Evolutionary conservation across 805 yeast species (phyloP).

Genomic region (Candida andamanensis): DNA sequence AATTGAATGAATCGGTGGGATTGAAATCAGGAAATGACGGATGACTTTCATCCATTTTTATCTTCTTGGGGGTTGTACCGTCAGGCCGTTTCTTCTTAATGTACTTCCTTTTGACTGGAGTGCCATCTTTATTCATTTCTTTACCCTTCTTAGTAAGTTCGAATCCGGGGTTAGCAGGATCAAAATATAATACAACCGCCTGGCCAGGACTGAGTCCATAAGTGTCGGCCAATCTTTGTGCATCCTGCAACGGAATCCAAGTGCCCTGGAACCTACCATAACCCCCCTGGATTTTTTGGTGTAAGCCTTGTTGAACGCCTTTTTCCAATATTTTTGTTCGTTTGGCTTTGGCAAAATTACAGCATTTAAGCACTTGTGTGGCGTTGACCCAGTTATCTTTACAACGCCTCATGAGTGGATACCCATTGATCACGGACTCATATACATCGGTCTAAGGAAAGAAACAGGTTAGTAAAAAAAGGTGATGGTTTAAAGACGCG

Average conservation of each 20-base stretch:
- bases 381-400: conserved; percentile 96
- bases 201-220: conserved; percentile 35
- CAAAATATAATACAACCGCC: conserved; percentile 39
- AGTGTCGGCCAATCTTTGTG: conserved; percentile 40
- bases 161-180: conserved; percentile 30
- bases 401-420: conserved; percentile 85
- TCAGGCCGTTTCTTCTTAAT: conserved; percentile 58
- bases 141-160: conserved; percentile 32
- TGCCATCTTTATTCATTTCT: conserved; percentile 32
- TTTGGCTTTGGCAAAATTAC: conserved; percentile 90
- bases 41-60: conserved; percentile 6
- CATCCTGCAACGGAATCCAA: conserved; percentile 85
- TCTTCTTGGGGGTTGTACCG: conserved; percentile 45
- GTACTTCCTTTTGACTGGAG: conserved; percentile 39
- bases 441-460: conserved; percentile 52
- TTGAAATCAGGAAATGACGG: conserved; percentile 7
- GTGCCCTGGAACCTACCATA: conserved; percentile 97
- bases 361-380: conserved; percentile 89
- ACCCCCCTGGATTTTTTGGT: conserved; percentile 95
- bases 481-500: conserved; percentile 4
- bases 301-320: conserved; percentile 85
- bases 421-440: conserved; percentile 61
- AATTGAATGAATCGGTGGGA: conserved; percentile 9
- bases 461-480: conserved; percentile 7
- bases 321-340: conserved; percentile 87